These are phyloP conservation scores for Termitomyces sp. DNA, from an alignment of 768 basidiomycete species.

Conservation along the genomic window DNA sequence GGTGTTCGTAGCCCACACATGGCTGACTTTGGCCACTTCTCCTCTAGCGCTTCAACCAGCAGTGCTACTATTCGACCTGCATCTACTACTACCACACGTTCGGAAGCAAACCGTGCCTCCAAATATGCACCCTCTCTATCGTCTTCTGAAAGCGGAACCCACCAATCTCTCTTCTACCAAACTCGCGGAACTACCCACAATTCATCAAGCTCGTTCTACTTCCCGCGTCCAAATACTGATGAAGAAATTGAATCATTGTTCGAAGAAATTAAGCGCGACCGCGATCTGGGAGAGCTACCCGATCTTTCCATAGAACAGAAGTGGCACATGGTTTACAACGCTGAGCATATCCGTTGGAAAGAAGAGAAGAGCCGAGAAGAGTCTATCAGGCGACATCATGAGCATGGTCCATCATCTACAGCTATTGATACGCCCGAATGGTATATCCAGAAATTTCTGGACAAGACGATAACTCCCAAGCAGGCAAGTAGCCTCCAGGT, in stretches of 20 bases:
- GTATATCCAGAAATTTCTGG: constrained; percentile 89
- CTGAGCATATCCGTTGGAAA: constrained; percentile 75
- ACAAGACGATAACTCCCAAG: constrained; percentile 77
- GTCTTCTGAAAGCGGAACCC: constrained; percentile 36
- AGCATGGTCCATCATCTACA: constrained; percentile 46
- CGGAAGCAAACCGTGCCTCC: constrained; percentile 53
- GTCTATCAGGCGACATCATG: constrained; percentile 53
- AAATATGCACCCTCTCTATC: constrained; percentile 57
- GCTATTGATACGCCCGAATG: constrained; percentile 79
- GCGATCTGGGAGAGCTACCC: constrained; percentile 58
- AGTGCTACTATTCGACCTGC: constrained; percentile 39
- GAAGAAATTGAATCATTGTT: constrained; percentile 79
- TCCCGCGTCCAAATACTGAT: constrained; percentile 71
- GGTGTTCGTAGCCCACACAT: constrained; percentile 42
- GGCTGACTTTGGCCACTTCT: constrained; percentile 47
- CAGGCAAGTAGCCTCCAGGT: constrained; percentile 72
- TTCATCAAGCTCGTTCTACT: constrained; percentile 50
- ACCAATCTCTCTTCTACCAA: constrained; percentile 43
- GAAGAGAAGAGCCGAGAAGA: constrained; percentile 63
- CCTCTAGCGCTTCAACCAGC: constrained; percentile 19
- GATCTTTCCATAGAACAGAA: constrained; percentile 74
- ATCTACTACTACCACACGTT: constrained; percentile 47
- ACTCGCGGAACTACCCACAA: constrained; percentile 46
- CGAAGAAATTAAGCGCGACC: constrained; percentile 64
- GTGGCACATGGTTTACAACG: constrained; percentile 85